Evolutionary conservation across 441 rosid genomes (phyloP).

Genomic region (Hypseocharis bilobata): DNA sequence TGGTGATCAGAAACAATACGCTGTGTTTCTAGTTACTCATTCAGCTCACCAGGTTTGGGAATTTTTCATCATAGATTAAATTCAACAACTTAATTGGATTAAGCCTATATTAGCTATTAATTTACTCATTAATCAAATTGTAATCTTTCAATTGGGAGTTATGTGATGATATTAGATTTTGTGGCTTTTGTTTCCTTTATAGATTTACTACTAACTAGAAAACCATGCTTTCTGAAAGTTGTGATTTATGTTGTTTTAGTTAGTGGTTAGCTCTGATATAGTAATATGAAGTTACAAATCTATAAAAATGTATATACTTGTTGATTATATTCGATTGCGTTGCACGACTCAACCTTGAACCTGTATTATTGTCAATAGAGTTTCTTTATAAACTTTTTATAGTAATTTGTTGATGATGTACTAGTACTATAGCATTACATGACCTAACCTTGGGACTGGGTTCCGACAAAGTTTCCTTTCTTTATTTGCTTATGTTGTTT

Average conservation of each 20-base stretch:
- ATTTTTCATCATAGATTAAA: not conserved
- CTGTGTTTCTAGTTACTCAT: conserved; percentile 58
- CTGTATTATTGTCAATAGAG: not conserved
- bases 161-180: not conserved
- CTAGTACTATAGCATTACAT: not conserved
- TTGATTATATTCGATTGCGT: not conserved
- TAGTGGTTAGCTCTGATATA: not conserved
- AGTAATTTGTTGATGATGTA: not conserved
- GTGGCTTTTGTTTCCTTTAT: too few relatives aligned
- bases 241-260: not conserved
- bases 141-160: not conserved
- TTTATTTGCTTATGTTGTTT: too few relatives aligned
- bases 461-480: too few relatives aligned
- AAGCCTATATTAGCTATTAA: not conserved
- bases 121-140: not conserved
- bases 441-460: not conserved
- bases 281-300: not conserved
- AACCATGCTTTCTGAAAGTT: too few relatives aligned
- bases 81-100: not conserved
- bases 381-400: not conserved
- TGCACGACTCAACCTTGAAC: not conserved
- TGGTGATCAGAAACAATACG: conserved; percentile 39
- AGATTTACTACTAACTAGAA: too few relatives aligned
- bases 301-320: not conserved
- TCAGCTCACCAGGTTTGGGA: conserved; percentile 60